Percentiles rank a stretch among this genome's conserved stretches.
These are phyloP conservation scores for Nasturtium officinale DNA, from an alignment of 345 rosid species.

Conservation along the genomic window DNA sequence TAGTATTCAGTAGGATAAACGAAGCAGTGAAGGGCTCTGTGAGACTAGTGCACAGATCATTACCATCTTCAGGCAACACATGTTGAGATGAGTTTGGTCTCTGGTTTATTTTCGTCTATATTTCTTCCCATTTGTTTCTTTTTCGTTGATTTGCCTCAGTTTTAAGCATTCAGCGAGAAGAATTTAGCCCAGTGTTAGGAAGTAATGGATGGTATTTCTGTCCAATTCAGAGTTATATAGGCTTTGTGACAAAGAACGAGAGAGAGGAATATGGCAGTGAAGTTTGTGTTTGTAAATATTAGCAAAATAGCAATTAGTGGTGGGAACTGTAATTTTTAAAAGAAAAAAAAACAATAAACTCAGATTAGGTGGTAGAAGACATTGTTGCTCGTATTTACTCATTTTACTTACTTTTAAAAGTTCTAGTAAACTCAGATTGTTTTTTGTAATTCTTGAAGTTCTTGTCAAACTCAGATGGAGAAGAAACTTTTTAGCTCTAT, in stretches of 20 bases:
- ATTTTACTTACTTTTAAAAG: neutral
- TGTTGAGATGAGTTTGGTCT: constrained; percentile 29
- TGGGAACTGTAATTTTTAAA: constrained; percentile 23
- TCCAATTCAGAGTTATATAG: constrained; percentile 31
- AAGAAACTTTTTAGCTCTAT: constrained; percentile 18
- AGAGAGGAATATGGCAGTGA: constrained; percentile 13
- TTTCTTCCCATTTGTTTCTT: constrained; percentile 7
- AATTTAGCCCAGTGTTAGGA: constrained; percentile 27
- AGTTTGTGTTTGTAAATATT: constrained; percentile 29
- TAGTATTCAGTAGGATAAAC: constrained; percentile 86
- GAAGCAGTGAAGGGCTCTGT: constrained; percentile 83
- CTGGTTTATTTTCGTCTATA: constrained; percentile 13
- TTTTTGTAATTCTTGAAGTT: constrained; percentile 15
- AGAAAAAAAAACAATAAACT: neutral
- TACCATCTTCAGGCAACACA: constrained; percentile 37
- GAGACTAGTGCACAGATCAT: constrained; percentile 46
- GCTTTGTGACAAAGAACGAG: constrained; percentile 16
- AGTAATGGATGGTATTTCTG: constrained; percentile 20
- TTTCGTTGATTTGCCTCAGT: constrained; percentile 8
- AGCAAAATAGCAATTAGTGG: constrained; percentile 33
- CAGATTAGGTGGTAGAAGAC: constrained; percentile 29
- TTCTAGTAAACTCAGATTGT: constrained; percentile 2
- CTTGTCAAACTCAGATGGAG: constrained; percentile 28
- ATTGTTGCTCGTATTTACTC: constrained; percentile 15
- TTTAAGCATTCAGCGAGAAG: constrained; percentile 19